phyloP scores from a whole-genome alignment of 139 green algal species.

The Chlamydomonas asymmetrica region DNA sequence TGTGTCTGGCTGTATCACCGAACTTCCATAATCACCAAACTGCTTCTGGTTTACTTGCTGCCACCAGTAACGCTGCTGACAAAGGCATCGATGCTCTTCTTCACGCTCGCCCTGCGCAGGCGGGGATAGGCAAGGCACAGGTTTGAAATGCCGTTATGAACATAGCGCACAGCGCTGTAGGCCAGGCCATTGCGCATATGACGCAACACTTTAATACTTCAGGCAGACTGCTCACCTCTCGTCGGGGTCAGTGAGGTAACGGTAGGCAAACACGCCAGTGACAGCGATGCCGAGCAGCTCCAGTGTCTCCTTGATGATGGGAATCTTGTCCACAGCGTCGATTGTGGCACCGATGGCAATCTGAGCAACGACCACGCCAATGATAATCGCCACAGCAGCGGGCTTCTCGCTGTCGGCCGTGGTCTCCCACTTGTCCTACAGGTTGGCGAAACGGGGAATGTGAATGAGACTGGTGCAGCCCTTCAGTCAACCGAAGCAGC shows the following conservation, averaged over 20 bases:
- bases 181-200: background rate
- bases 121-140: background rate
- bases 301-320: conserved; percentile 36
- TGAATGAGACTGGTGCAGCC: background rate
- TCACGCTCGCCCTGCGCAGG: conserved; percentile 23
- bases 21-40: too few relatives aligned
- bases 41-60: conserved; percentile 35
- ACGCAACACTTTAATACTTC: too few relatives aligned
- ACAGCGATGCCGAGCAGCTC: conserved; percentile 60
- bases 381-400: conserved; percentile 42
- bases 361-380: conserved; percentile 33
- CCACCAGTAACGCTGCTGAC: conserved; percentile 29
- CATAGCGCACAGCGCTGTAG: background rate
- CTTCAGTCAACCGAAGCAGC: background rate
- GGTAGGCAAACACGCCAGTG: conserved; percentile 49
- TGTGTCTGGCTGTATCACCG: too few relatives aligned
- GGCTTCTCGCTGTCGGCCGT: conserved; percentile 45
- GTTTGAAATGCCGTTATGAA: background rate
- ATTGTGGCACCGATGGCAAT: conserved; percentile 41
- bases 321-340: conserved; percentile 31
- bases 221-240: conserved; percentile 34
- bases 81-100: conserved; percentile 36
- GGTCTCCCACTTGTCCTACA: conserved; percentile 36
- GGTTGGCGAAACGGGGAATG: too few relatives aligned
- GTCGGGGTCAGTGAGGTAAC: conserved; percentile 47